Conservation (phyloP, 1,284 basidiomycete species). For the Puccinia polysora region DNA sequence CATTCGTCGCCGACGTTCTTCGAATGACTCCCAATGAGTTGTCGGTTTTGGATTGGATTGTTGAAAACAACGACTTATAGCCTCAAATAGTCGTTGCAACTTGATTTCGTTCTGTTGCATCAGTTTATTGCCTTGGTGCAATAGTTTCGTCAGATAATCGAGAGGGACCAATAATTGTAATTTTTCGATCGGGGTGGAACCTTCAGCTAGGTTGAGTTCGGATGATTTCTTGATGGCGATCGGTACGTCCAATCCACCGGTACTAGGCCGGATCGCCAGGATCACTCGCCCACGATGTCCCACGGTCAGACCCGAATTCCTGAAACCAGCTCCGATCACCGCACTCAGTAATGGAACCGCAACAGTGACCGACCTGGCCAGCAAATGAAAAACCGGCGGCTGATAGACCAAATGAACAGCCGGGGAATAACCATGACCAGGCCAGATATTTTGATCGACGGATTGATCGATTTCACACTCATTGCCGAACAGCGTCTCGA, state of each 20-base stretch:
- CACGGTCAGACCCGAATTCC: constrained; percentile 37
- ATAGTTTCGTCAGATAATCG: constrained; percentile 18
- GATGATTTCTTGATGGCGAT: constrained; percentile 14
- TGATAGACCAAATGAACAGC: constrained; percentile 37
- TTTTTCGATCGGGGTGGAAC: background rate
- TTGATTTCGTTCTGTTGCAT: constrained; percentile 18
- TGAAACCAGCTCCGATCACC: constrained; percentile 21
- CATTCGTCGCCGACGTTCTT: constrained; percentile 16
- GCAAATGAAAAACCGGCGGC: constrained; percentile 28
- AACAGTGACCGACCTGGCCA: constrained; percentile 7
- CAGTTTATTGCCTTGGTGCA: background rate
- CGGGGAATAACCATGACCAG: background rate
- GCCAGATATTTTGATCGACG: background rate
- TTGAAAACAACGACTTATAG: background rate
- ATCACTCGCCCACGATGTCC: constrained; percentile 14
- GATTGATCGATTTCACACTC: background rate
- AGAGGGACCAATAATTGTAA: constrained; percentile 10
- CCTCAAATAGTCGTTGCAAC: constrained; percentile 7
- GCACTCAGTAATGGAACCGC: constrained; percentile 1
- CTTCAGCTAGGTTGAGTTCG: background rate
- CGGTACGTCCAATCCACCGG: constrained; percentile 38
- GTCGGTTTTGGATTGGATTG: background rate
- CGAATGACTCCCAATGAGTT: constrained; percentile 8
- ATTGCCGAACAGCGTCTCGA: constrained; percentile 17
- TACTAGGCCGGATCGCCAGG: constrained; percentile 29